Conservation (phyloP, 75 land plant genomes). For the Selaginella tamariscina region DNA sequence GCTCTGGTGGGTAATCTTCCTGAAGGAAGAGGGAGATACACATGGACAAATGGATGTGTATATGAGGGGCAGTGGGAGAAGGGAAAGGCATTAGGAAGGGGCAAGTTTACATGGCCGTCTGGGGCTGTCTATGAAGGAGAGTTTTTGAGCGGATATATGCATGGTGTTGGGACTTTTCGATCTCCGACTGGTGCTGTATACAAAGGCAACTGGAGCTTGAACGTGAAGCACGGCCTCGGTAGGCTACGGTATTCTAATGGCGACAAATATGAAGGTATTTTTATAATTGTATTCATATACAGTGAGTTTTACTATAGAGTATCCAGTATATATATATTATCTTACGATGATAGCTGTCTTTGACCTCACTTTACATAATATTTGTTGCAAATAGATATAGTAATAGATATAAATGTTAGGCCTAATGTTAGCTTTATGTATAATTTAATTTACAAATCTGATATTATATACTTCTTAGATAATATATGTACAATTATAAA, state of each 20-base stretch:
- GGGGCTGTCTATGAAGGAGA: constrained; percentile 87
- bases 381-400: too few species aligned
- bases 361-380: too few species aligned
- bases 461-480: too few species aligned
- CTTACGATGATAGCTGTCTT: too few species aligned
- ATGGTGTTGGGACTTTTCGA: constrained; percentile 62
- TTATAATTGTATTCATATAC: too few species aligned
- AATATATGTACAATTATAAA: too few species aligned
- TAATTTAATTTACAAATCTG: too few species aligned
- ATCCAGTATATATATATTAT: too few species aligned
- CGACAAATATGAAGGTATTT: constrained; percentile 47
- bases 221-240: constrained; percentile 51
- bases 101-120: constrained; percentile 72
- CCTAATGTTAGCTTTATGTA: too few species aligned
- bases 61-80: constrained; percentile 91
- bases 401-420: too few species aligned
- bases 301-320: too few species aligned
- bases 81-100: constrained; percentile 76
- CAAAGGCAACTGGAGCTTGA: constrained; percentile 53
- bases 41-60: constrained; percentile 74
- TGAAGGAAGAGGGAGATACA: constrained; percentile 77
- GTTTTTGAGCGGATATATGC: constrained; percentile 76
- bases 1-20: constrained; percentile 53
- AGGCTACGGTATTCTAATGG: constrained; percentile 38
- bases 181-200: constrained; percentile 41